Base-by-base conservation (phyloP, 768 basidiomycete species). In the Suillus plorans region DNA sequence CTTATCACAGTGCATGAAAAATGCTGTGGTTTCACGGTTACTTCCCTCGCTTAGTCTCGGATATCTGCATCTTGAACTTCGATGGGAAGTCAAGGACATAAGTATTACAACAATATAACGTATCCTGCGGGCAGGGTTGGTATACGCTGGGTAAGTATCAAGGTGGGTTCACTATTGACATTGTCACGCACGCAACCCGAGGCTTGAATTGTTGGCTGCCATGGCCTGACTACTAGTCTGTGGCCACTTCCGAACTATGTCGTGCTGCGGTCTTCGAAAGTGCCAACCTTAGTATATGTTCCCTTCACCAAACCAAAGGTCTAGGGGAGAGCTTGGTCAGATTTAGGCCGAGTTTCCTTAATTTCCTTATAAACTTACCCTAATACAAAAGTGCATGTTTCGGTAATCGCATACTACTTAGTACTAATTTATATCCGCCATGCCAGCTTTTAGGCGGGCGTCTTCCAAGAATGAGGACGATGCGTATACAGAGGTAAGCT, bases 381-480 rank as follows among this genome's bases (percentile, higher is more conserved):
- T n/a, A n/a, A n/a, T n/a, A 13, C 22, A 25, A 25, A 49, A 49
- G 47, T 50, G 12, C 22, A 25, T 50, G 22, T 28, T 14, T 28
- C 49, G 49, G 22, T 12, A 22, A 49, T 49, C n/a, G n/a, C 9
- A 5, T 22, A 47, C 13, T 14, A 5, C 5, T 0, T 41, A 42
- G 9, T 47, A 10, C 28, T 52, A 31, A 28, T 52, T 28, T 60
- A 31, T 44, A n/a, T 63, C 49, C 31, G 50, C 16, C 22, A 65
- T 47, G 69, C 16, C 56, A 13, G 16, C 25, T 39, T 60, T 16
- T 41, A 45, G 61, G 47, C 65, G 65, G 56, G 45, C n/a, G 1
- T 57, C 66, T 13, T 70, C 69, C 39, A 73, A 70, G 22, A 69
- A 71, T 61, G 72, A 70, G 1, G 70, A 69, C 6, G 68, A 69